Base-by-base conservation (phyloP, 1,284 basidiomycete species). In the Rhodotorula sp. region DNA sequence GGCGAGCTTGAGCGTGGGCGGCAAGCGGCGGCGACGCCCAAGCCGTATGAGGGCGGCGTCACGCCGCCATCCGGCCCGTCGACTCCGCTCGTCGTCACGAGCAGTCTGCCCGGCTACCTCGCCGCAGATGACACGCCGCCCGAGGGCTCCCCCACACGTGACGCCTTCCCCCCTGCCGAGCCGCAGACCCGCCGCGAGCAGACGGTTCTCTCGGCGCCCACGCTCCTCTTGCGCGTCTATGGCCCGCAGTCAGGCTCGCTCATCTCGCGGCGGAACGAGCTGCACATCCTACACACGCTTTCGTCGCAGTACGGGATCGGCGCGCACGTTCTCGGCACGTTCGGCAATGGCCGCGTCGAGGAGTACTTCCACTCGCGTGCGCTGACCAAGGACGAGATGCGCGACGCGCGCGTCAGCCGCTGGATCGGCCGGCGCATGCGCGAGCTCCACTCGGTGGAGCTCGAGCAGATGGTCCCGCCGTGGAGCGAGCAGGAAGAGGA, bases 391-490 rank as follows among this genome's bases (percentile, higher is more conserved):
- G 80, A 85, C 51, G 91, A 96, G 80, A 84, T 97, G 74, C 87
- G 92, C 58, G 87, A 91, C 74, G 87, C 88, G 29, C 82, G 84
- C 70, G 87, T 90, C 71, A 93, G 91, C 80, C 84, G 87, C 46
- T 92, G 90, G 86, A 94, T 97, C 75, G 93, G 89, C 32, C 87
- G 90, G 37, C 86, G 94, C 34, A 97, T 97, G 94, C 89, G 91
- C 37, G 94, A 97, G 81, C 85, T 97, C 53, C 94, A 97, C 81
- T 88, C 89, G 39, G 94, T 96, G 53, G 92, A 95, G 79, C 85
- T 96, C 71, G 85, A 86, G 41, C 84, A 86, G 51, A 85, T 97
- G 50, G 82, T 77, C 86, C 87, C 79, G 82, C 77, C 74, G 21
- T 54, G 70, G 32, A 72, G 63, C n/a, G 67, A 67, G 48, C 69